Base-by-base conservation (phyloP, 2,329 filamentous ascomycete genomes). In the Huntiella moniliformis region DNA sequence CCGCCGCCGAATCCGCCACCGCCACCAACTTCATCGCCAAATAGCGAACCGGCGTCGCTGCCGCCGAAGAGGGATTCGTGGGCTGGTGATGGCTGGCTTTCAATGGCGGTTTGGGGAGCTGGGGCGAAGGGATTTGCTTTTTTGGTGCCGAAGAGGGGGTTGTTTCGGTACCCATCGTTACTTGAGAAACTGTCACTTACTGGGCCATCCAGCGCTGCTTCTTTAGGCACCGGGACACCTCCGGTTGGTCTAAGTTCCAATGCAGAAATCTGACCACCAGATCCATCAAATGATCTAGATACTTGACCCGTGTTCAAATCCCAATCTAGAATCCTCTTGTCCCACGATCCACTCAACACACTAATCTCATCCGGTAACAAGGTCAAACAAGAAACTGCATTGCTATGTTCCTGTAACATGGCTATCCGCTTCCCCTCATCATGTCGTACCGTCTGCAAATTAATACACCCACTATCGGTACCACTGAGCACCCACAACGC, bases 301-400 rank as follows among this genome's bases (percentile, higher is more conserved):
- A 81, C 69, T 54, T 81, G 70, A 0, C 91, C 91, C 1, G 76
- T 91, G 55, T 96, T 85, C 18, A 98, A 61, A 59, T 96, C 91
- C 91, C 91, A 98, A 58, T 96, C 87, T 45, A 86, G 73, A 1
- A 96, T 79, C 13, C 74, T 82, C 63, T 94, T 96, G 61, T 98
- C 91, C 91, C 91, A 98, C 58, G 86, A 88, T 3, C 91, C 91
- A 32, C 86, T 95, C 6, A 98, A 62, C 3, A 96, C 74, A 35
- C 80, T 87, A 55, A 72, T 79, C 63, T 98, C 91, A 53, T 96
- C 87, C 4, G 81, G 75, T 0, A 83, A 76, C 10, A 98, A 65
- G 7, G 74, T 79, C 49, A 98, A 63, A 4, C 92, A 84, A 15
- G 86, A 94, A 13, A 98, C 91, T 0, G 91, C 88, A 40, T 87